These are phyloP conservation scores for Circinella minor DNA, from an alignment of 371 early-diverging fungal genomes.

Conservation along the genomic window DNA sequence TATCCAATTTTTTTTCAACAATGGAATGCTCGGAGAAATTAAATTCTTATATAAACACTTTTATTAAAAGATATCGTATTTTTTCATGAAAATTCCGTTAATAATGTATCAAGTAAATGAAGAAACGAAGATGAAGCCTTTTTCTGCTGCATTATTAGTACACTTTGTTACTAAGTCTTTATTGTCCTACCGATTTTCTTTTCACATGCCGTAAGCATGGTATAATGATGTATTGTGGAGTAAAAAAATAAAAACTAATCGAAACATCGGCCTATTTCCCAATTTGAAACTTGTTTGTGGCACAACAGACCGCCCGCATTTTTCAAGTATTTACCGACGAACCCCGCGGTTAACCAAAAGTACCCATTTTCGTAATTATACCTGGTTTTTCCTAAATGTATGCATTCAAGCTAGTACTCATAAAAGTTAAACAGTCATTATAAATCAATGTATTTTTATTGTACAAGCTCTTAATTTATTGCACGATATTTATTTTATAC, in stretches of 20 bases:
- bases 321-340: constrained; percentile 11
- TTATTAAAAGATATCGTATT: too few species aligned
- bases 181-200: neutral
- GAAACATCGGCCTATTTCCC: constrained; percentile 12
- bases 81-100: too few species aligned
- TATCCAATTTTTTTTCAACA: neutral
- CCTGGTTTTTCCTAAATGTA: too few species aligned
- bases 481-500: too few species aligned
- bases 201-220: constrained; percentile 1
- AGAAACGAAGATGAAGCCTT: too few species aligned
- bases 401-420: too few species aligned
- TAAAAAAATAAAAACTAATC: neutral
- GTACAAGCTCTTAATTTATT: too few species aligned
- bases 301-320: constrained; percentile 5
- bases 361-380: neutral
- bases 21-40: constrained; percentile 9
- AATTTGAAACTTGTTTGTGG: constrained; percentile 10
- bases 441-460: too few species aligned
- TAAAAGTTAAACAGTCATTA: too few species aligned
- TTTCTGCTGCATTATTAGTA: too few species aligned
- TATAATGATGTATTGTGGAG: constrained; percentile 7
- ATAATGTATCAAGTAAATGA: too few species aligned
- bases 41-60: neutral
- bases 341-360: constrained; percentile 8
- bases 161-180: too few species aligned